Evolutionary conservation across 495 filamentous ascomycete genomes (phyloP), one percentile per base, ranked within the genome.

Genomic region (Aspergillus incahuasiensis): DNA sequence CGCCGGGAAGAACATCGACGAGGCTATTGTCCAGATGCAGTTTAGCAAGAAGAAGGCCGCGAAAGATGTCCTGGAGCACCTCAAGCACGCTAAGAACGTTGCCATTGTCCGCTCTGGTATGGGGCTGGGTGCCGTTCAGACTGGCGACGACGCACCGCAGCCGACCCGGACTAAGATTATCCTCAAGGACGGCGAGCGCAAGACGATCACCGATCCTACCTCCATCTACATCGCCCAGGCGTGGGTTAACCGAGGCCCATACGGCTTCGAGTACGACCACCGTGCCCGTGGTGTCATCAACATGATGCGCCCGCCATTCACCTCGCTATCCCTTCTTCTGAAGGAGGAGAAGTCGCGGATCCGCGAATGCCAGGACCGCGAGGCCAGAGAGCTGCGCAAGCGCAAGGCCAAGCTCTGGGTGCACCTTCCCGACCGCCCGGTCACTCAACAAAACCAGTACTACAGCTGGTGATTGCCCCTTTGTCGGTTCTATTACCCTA

Each of bases 11-110:
- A 86, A 84, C 24, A 77, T 98, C 61, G 90, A 89, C 40, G 92
- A 98, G 28, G 94, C 94, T 13, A 89, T 97, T 55, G 71, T 87
- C 59, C 94, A 98, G 80, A 96, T 98, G 92, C 83, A 86, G 34
- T 96, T 91, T 72, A 90, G 85, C 70, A 88, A 89, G 80, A 98
- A 98, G 83, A 92, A 90, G 79, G 89, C 84, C 46, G 90, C 94
- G 11, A 77, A 79, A 65, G 89, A 95, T 63, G 87, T 97, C 13
- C 67, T 79, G 52, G 80, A 79, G 60, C 88, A 94, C 70, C 76
- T 98, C 16, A 78, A 90, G 67, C 71, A 85, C 49, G 91, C 94
- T 6, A 81, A 84, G 55, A 86, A 92, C 65, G 69, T 81, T 61
- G 94, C 94, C 46, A 74, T 95, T 55, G 87, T 88, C 47, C 78